Conservation (phyloP, 2,329 filamentous ascomycete genomes). For the Neoscytalidium dimidiatum region DNA sequence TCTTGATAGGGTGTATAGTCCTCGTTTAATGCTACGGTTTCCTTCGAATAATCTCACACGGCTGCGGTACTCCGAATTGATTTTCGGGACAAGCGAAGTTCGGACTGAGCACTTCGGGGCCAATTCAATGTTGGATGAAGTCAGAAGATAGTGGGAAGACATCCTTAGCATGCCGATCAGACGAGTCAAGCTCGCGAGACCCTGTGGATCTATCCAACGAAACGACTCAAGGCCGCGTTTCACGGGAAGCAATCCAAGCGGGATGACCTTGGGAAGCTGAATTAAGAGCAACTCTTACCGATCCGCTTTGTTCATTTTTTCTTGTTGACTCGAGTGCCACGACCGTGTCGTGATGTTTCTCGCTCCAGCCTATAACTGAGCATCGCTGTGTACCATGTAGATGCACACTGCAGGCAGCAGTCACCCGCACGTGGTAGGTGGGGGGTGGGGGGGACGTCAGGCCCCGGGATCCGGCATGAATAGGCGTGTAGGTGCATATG, state of each 20-base stretch:
- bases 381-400: too few relatives aligned
- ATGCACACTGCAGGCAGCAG: neutral
- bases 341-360: too few relatives aligned
- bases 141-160: too few relatives aligned
- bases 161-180: neutral
- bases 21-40: slow-evolving; percentile 7
- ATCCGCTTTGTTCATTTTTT: neutral
- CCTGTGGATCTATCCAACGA: neutral
- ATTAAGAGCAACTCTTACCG: neutral
- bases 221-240: neutral
- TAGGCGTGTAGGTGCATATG: neutral
- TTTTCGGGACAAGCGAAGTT: too few relatives aligned
- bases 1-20: neutral
- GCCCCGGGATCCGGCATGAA: neutral
- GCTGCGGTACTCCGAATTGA: too few relatives aligned
- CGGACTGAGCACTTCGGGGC: too few relatives aligned
- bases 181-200: neutral
- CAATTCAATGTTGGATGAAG: too few relatives aligned
- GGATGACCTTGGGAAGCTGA: too few relatives aligned
- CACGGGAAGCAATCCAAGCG: neutral
- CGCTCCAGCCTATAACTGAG: too few relatives aligned
- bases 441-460: too few relatives aligned
- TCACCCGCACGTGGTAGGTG: neutral
- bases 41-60: neutral
- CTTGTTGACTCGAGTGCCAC: neutral